Evolutionary conservation across 2,329 filamentous ascomycete genomes (phyloP).

Genomic region (Apiospora malaysiana): DNA sequence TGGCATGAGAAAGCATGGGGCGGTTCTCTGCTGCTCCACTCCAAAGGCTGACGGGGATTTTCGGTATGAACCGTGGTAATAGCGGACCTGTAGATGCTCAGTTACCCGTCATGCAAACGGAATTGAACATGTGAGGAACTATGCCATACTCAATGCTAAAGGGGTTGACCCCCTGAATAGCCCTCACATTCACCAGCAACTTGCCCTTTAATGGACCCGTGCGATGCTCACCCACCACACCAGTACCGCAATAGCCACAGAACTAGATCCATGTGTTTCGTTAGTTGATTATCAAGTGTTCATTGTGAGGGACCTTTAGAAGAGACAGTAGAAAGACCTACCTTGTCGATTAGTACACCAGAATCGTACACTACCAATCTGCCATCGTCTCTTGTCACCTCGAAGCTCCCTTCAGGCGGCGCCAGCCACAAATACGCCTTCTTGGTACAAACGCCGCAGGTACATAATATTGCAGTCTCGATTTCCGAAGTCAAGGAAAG

Average conservation of each 20-base stretch:
- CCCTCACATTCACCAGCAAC: slow-evolving; percentile 33
- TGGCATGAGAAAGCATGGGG: slow-evolving; percentile 33
- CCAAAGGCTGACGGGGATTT: background rate
- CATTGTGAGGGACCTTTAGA: background rate
- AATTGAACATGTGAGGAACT: too few species aligned
- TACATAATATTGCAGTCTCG: slow-evolving; percentile 27
- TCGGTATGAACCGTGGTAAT: background rate
- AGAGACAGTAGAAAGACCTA: too few species aligned
- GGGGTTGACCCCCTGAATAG: slow-evolving; percentile 33
- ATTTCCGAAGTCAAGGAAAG: slow-evolving; percentile 25
- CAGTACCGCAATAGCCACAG: slow-evolving; percentile 36
- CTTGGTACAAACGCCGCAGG: slow-evolving; percentile 36
- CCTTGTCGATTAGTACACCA: background rate
- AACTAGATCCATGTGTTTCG: slow-evolving; percentile 29
- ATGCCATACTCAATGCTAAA: slow-evolving; percentile 32
- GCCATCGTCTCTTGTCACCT: background rate
- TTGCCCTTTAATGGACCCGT: slow-evolving; percentile 31
- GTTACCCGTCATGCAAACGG: background rate
- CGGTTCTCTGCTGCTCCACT: background rate
- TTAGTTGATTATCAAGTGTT: rapidly evolving
- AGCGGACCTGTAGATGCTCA: background rate
- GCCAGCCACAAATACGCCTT: slow-evolving; percentile 37
- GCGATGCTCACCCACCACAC: slow-evolving; percentile 33
- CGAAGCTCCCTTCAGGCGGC: slow-evolving; percentile 21
- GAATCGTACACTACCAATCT: background rate